Conservation (phyloP, 441 rosid genomes). For the Pelargonium australe region DNA sequence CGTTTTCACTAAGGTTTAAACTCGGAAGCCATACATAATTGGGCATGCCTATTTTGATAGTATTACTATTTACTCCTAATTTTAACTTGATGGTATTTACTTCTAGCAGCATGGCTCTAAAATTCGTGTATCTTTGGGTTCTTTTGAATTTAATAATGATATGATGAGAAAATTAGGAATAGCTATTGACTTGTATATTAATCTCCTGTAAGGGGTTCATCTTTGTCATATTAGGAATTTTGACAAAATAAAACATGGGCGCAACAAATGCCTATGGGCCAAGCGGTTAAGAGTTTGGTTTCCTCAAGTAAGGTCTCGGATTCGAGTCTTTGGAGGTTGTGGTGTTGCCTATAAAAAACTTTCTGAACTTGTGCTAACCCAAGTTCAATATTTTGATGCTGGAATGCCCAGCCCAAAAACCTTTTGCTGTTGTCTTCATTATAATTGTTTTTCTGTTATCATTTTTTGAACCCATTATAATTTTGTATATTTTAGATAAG, state of each 20-base stretch:
- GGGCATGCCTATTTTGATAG: background rate
- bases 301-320: too few relatives aligned
- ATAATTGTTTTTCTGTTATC: too few relatives aligned
- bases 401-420: background rate
- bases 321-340: too few relatives aligned
- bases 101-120: background rate
- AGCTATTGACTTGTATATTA: background rate
- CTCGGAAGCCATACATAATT: conserved; percentile 18
- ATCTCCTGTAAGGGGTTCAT: background rate
- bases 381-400: too few relatives aligned
- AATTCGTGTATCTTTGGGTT: background rate
- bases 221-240: background rate
- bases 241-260: too few relatives aligned
- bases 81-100: background rate
- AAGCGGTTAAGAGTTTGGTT: too few relatives aligned
- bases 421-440: background rate
- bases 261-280: too few relatives aligned
- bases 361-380: too few relatives aligned
- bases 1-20: conserved; percentile 54
- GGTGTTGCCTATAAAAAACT: too few relatives aligned
- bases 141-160: conserved; percentile 1
- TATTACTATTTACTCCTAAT: background rate
- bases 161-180: background rate
- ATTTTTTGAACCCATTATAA: too few relatives aligned
- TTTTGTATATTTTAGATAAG: background rate